Evolutionary conservation across 129 eudicot species (phyloP), one percentile per base, ranked within the genome.

Genomic region (Chrysanthemum makinoi): DNA sequence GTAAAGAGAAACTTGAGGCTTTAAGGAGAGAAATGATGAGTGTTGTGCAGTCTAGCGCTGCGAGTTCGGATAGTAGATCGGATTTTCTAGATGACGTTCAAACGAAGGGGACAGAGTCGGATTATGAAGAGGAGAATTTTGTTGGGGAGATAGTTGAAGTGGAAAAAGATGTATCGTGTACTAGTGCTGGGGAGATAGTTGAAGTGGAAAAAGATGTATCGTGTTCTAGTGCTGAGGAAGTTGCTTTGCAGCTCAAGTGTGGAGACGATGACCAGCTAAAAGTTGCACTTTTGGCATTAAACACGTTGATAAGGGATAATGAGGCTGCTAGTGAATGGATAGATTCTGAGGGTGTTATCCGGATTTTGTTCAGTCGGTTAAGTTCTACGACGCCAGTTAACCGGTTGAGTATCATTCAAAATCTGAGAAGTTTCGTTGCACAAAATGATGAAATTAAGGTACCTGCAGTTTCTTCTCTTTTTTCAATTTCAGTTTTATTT

Each of bases 21-120:
- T 66, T 92, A 65, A 80, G 93, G 35, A 89, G 81, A 73, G 91
- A 92, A 54, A 85, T 92, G 96, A 89, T 92, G 98, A 89, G 85
- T 70, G 70, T 30, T 62, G 82, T 64, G 1, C 82, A 81, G 85
- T 92, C 84, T 57, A 79, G 76, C 68, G 81, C 78, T 60, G 77
- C 61, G 44, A 82, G 88, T 80, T 82, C 91, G 10, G 85, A 76
- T 60, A 73, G 78, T 48, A 85, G 81, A 66, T 86, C 86, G 2
- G 96, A 84, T 55, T 79, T 80, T 75, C 39, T 80, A 6, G 80
- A 75, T 58, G 86, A 88, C 39, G 70, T 72, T 58, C 83, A 72
- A 12, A 69, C 78, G 0, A 84, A 74, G 44, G 50, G 43, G 9
- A 82, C 60, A 14, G 55, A 71, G n/a, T 33, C 46, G 51, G 80